phyloP scores from a whole-genome alignment of 805 yeast genomes.

The Kluyveromyces aestuarii region DNA sequence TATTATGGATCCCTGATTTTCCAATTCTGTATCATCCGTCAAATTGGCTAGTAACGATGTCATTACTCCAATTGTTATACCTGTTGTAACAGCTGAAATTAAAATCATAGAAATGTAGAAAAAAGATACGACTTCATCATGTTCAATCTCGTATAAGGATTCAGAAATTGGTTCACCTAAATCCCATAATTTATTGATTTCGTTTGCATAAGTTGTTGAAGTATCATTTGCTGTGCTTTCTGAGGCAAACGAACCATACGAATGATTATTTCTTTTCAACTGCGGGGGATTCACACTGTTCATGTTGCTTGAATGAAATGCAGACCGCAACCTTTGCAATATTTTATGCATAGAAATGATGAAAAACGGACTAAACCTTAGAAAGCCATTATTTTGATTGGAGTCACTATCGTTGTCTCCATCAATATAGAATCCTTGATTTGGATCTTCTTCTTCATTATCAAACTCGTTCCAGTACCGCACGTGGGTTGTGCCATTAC shows the following conservation, averaged over 20 bases:
- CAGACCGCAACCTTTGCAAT: conserved; percentile 10
- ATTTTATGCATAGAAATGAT: conserved; percentile 16
- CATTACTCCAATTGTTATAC: conserved; percentile 20
- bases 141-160: conserved; percentile 21
- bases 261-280: not conserved
- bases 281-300: not conserved
- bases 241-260: conserved; percentile 3
- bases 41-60: conserved; percentile 18
- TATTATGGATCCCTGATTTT: conserved; percentile 13
- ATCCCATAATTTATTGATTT: conserved; percentile 12
- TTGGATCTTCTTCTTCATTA: conserved; percentile 18
- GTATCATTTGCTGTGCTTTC: conserved; percentile 2
- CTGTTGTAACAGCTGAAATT: conserved; percentile 20
- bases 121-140: conserved; percentile 25
- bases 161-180: conserved; percentile 17
- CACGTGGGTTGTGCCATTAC: conserved; percentile 4
- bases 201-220: conserved; percentile 7
- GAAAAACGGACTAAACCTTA: conserved; percentile 17
- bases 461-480: conserved; percentile 30
- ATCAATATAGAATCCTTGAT: conserved; percentile 9
- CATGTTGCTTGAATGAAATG: conserved; percentile 4
- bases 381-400: conserved; percentile 7
- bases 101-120: conserved; percentile 20
- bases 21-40: conserved; percentile 13
- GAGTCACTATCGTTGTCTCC: conserved; percentile 3